phyloP scores from a whole-genome alignment of 352 stramenopile species.

The Halophytophthora batemanensis region DNA sequence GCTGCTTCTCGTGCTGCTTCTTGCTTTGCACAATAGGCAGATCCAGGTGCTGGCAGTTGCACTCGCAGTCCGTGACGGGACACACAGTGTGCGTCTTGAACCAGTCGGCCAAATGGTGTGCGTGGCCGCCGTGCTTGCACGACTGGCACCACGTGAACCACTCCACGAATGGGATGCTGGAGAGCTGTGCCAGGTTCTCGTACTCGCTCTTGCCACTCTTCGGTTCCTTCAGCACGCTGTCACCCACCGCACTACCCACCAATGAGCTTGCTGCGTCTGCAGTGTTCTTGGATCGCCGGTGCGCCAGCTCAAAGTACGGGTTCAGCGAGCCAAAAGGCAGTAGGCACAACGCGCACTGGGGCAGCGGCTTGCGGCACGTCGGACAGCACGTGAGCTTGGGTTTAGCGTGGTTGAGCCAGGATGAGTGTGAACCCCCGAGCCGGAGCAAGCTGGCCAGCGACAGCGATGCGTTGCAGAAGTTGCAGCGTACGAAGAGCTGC shows the following conservation, averaged over 20 bases:
- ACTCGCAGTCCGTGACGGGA: constrained; percentile 93
- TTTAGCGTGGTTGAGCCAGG: constrained; percentile 86
- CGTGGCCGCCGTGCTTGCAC: constrained; percentile 89
- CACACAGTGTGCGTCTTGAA: constrained; percentile 89
- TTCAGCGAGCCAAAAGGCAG: constrained; percentile 93
- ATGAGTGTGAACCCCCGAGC: constrained; percentile 88
- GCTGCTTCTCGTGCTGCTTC: constrained; percentile 48
- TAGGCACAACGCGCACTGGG: constrained; percentile 92
- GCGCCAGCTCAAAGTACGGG: constrained; percentile 93
- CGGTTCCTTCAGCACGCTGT: constrained; percentile 51
- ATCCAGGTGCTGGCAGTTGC: constrained; percentile 84
- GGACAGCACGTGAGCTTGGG: constrained; percentile 89
- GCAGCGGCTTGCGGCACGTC: constrained; percentile 92
- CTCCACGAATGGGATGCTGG: constrained; percentile 93
- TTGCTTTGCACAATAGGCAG: constrained; percentile 66
- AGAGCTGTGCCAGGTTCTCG: constrained; percentile 86
- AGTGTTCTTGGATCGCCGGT: constrained; percentile 65
- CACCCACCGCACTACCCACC: constrained; percentile 23
- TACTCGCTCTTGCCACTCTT: constrained; percentile 54
- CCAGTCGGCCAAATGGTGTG: constrained; percentile 93
- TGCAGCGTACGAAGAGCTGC: constrained; percentile 94
- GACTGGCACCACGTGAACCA: constrained; percentile 95
- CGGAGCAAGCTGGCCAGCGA: constrained; percentile 87
- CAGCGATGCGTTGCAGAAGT: constrained; percentile 91
- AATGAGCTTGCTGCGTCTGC: constrained; percentile 45